Evolutionary conservation across 257 asterid species (phyloP).

Genomic region (Pogostemon cablin): DNA sequence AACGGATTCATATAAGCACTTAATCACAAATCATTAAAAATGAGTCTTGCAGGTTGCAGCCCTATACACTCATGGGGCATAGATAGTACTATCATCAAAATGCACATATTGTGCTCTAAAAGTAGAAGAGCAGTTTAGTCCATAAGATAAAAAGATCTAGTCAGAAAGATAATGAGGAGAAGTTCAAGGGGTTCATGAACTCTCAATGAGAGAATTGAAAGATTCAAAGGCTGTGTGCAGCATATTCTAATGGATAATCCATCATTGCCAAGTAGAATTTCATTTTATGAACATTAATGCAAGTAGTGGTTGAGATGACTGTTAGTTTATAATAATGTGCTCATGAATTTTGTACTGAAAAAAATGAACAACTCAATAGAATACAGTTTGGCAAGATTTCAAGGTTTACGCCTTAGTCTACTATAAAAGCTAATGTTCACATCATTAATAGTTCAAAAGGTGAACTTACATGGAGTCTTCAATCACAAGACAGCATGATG

Average conservation of each 20-base stretch:
- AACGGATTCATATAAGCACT: background rate
- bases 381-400: background rate
- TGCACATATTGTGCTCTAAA: background rate
- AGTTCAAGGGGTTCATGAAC: background rate
- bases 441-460: background rate
- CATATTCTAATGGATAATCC: background rate
- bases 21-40: background rate
- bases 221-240: background rate
- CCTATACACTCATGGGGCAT: background rate
- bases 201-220: background rate
- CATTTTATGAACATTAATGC: background rate
- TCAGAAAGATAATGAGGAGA: background rate
- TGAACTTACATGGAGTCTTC: slow-evolving; percentile 83
- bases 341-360: background rate
- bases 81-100: background rate
- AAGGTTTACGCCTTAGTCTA: background rate
- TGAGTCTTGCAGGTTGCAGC: slow-evolving; percentile 15
- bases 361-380: background rate
- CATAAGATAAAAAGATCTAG: background rate
- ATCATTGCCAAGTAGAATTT: background rate
- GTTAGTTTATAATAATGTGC: background rate
- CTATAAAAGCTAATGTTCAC: background rate
- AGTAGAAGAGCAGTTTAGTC: background rate
- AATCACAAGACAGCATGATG: slow-evolving; percentile 74
- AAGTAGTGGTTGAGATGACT: background rate